These are phyloP conservation scores for Phytopythium vexans DNA, from an alignment of 352 stramenopile species.

Conservation along the genomic window DNA sequence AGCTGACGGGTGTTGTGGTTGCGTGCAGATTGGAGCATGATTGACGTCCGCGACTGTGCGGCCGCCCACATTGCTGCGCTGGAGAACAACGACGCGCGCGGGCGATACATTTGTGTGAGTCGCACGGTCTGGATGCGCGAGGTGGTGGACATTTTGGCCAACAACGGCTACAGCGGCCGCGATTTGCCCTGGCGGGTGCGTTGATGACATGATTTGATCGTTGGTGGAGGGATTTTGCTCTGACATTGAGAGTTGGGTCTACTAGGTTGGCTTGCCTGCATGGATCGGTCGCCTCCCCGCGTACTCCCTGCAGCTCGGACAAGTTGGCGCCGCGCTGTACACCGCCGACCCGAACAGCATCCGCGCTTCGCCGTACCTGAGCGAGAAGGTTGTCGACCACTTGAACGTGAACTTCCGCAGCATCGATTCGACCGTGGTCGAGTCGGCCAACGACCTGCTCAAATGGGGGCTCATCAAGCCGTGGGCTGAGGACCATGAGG, in stretches of 20 bases:
- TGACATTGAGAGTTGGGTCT: neutral
- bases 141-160: slow-evolving; percentile 79
- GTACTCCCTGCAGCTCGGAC: slow-evolving; percentile 81
- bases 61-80: slow-evolving; percentile 75
- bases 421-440: slow-evolving; percentile 60
- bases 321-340: slow-evolving; percentile 80
- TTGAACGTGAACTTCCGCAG: slow-evolving; percentile 77
- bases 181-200: slow-evolving; percentile 77
- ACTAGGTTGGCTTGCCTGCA: slow-evolving; percentile 63
- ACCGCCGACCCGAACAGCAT: slow-evolving; percentile 47
- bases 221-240: neutral
- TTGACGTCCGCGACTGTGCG: slow-evolving; percentile 84
- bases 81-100: slow-evolving; percentile 80
- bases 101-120: slow-evolving; percentile 87
- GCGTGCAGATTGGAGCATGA: slow-evolving; percentile 72
- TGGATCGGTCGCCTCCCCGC: slow-evolving; percentile 84
- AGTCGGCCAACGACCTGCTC: slow-evolving; percentile 79
- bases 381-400: slow-evolving; percentile 77
- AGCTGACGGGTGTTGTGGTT: slow-evolving; percentile 5
- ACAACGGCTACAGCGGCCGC: slow-evolving; percentile 82
- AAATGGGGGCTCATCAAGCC: slow-evolving; percentile 87
- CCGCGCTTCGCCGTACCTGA: slow-evolving; percentile 72
- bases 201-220: neutral
- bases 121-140: slow-evolving; percentile 87
- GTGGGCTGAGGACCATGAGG: slow-evolving; percentile 86